Percentiles rank a stretch among this genome's conserved stretches.
Evolutionary conservation across 257 asterid genomes (phyloP).

Genomic region (Haberlea rhodopensis): DNA sequence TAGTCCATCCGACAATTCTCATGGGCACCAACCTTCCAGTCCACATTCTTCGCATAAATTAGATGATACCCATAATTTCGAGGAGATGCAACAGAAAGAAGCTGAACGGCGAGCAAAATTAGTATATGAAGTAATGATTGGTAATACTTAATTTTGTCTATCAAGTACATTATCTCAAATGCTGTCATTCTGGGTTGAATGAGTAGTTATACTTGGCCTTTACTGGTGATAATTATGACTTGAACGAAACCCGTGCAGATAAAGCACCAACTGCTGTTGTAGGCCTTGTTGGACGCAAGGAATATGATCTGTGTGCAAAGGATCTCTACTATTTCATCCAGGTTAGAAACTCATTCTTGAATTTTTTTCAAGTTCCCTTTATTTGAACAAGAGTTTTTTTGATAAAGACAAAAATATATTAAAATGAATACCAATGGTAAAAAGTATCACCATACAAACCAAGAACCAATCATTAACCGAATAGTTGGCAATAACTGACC

Average conservation of each 20-base stretch:
- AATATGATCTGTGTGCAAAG: slow-evolving; percentile 83
- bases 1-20: slow-evolving; percentile 40
- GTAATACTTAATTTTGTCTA: slow-evolving; percentile 37
- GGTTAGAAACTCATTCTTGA: slow-evolving; percentile 45
- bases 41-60: slow-evolving; percentile 49
- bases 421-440: too few relatives aligned
- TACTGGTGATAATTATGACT: slow-evolving; percentile 17
- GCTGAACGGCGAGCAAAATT: slow-evolving; percentile 85
- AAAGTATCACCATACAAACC: too few relatives aligned
- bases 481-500: too few relatives aligned
- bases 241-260: slow-evolving; percentile 46
- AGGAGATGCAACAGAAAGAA: slow-evolving; percentile 68
- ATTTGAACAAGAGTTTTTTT: background rate
- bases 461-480: too few relatives aligned
- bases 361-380: background rate
- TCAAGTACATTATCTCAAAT: slow-evolving; percentile 4
- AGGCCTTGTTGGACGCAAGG: slow-evolving; percentile 84
- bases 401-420: too few relatives aligned
- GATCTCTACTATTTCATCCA: slow-evolving; percentile 94
- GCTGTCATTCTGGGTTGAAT: background rate
- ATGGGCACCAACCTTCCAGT: slow-evolving; percentile 39
- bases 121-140: slow-evolving; percentile 64
- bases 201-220: slow-evolving; percentile 7
- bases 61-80: slow-evolving; percentile 46
- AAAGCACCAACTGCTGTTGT: slow-evolving; percentile 91